Conservation (phyloP, 495 filamentous ascomycete genomes). For the Lophiostoma macrostomum region DNA sequence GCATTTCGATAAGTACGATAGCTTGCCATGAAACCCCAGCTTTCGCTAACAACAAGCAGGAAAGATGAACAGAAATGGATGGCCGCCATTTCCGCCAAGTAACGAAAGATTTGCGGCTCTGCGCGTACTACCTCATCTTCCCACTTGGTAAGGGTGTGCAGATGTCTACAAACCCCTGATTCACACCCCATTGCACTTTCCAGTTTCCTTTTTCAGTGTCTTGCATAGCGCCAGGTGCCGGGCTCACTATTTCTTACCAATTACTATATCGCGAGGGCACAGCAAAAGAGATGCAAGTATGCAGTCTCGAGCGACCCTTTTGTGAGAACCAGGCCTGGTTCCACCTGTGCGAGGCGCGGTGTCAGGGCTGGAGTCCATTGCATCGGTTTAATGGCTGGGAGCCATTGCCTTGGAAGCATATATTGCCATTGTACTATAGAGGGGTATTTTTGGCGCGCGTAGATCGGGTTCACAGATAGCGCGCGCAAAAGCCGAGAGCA, state of each 20-base stretch:
- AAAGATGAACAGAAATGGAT: slow-evolving; percentile 88
- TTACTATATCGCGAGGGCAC: slow-evolving; percentile 4
- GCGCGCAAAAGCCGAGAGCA: too few species aligned
- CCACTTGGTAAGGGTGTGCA: background rate
- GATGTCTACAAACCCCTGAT: background rate
- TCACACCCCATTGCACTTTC: too few species aligned
- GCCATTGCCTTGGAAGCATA: background rate
- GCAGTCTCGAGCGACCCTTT: background rate
- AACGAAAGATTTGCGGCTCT: slow-evolving; percentile 16
- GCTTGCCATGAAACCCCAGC: background rate
- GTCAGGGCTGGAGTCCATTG: background rate
- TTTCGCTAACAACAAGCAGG: slow-evolving; percentile 43
- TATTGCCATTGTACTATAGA: slow-evolving; percentile 21
- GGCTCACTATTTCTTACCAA: background rate
- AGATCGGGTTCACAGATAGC: background rate
- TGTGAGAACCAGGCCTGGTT: background rate
- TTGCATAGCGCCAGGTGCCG: slow-evolving; percentile 22
- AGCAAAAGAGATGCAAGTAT: background rate
- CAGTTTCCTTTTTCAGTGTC: too few species aligned
- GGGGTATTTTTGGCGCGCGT: slow-evolving; percentile 2
- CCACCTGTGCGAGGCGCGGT: slow-evolving; percentile 2
- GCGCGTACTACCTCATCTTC: background rate
- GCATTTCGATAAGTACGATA: slow-evolving; percentile 82
- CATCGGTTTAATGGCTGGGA: slow-evolving; percentile 5
- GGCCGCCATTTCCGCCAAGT: slow-evolving; percentile 64